Conservation (phyloP, 306 rosid genomes). For the Vigna angularis region DNA sequence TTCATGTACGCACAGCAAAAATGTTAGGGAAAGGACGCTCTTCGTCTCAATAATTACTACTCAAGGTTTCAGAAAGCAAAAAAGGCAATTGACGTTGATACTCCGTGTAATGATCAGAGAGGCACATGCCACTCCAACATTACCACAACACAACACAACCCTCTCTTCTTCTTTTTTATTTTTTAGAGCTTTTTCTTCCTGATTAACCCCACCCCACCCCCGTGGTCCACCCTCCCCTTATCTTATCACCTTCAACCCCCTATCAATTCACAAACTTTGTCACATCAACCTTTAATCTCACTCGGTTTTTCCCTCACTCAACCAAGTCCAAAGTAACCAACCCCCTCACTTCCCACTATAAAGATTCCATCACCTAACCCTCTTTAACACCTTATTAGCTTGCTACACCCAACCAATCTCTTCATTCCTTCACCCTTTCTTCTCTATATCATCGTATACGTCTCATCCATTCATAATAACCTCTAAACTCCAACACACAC, state of each 20-base stretch:
- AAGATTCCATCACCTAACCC: conserved; percentile 60
- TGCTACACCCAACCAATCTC: too few relatives aligned
- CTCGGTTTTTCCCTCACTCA: conserved; percentile 43
- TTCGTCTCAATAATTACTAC: conserved; percentile 77
- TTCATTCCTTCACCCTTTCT: neutral
- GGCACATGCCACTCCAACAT: conserved; percentile 80
- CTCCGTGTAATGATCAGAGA: conserved; percentile 67
- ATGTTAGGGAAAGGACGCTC: conserved; percentile 60
- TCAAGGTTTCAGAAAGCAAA: conserved; percentile 59
- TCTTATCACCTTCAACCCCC: conserved; percentile 70
- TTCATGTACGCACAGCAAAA: conserved; percentile 53
- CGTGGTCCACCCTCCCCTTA: conserved; percentile 77
- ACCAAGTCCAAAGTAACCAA: conserved; percentile 44
- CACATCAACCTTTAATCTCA: conserved; percentile 66
- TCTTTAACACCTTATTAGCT: conserved; percentile 31
- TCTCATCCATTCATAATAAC: neutral
- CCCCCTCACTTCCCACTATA: conserved; percentile 41
- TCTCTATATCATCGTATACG: neutral
- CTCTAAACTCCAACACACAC: conserved; percentile 1
- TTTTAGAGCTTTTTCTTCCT: conserved; percentile 18
- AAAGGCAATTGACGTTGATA: conserved; percentile 74
- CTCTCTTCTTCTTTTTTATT: neutral
- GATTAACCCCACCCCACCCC: conserved; percentile 49
- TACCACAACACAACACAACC: conserved; percentile 54
- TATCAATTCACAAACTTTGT: conserved; percentile 65